A percentile compares a stretch with the other conserved stretches of the same genome.
These are phyloP conservation scores for Phaeotremella skinneri DNA, from an alignment of 768 basidiomycete species.

Conservation along the genomic window DNA sequence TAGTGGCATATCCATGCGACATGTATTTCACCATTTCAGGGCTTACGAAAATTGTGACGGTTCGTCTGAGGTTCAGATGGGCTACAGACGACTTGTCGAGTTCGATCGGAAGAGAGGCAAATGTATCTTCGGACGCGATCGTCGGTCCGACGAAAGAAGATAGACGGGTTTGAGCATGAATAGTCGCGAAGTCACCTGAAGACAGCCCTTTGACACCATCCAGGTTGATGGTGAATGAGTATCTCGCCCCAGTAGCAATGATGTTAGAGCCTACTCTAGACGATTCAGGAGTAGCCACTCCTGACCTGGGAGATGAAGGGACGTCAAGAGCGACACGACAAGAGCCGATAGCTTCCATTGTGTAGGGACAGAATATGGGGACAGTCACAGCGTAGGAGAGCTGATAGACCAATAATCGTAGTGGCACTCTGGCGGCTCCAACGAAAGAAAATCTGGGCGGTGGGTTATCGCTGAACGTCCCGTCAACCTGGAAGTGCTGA, in stretches of 20 bases:
- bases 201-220: conserved; percentile 86
- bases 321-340: conserved; percentile 83
- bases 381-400: conserved; percentile 71
- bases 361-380: conserved; percentile 91
- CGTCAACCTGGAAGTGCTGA: conserved; percentile 87
- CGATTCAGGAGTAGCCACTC: conserved; percentile 31
- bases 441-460: conserved; percentile 89
- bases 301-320: conserved; percentile 56
- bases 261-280: not conserved
- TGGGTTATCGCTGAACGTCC: conserved; percentile 86
- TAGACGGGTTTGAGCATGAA: conserved; percentile 83
- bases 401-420: conserved; percentile 74
- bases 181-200: conserved; percentile 78
- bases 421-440: conserved; percentile 77
- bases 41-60: conserved; percentile 73
- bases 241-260: conserved; percentile 29
- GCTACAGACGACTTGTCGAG: conserved; percentile 69
- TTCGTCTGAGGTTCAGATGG: conserved; percentile 77
- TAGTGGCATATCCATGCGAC: conserved; percentile 71
- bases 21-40: conserved; percentile 71
- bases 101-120: conserved; percentile 71
- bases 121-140: conserved; percentile 72
- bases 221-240: conserved; percentile 78
- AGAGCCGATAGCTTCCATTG: conserved; percentile 90
- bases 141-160: conserved; percentile 79